Base-by-base conservation (phyloP, 805 yeast species). In the Kurtzmaniella cleridarum region DNA sequence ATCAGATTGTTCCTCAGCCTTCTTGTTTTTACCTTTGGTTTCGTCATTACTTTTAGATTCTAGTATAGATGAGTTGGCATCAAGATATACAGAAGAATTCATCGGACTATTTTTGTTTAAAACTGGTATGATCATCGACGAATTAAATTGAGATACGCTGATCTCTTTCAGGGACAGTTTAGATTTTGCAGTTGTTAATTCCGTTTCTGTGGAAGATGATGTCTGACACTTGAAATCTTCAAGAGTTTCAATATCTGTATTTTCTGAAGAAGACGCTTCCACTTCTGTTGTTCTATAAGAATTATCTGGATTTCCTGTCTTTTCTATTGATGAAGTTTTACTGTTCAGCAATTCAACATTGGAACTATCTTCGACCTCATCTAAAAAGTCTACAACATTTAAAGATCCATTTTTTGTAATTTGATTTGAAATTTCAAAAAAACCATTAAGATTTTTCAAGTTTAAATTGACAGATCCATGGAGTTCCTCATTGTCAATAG, bases 91-190 rank as follows among this genome's bases (percentile, higher is more conserved):
- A 16, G 57, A 51, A n/a, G 45, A 36, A 11, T 32, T 28, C 32
- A 41, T 43, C 18, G 34, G 28, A 31, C 34, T 45, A 39, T 62
- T 65, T 35, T 43, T 59, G 5, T 62, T 62, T 39, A 60, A 50
- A 3, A 53, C 35, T 9, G 68, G 66, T 33, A 60, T 48, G 11
- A 62, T 54, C 42, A 62, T 57, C 1, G 64, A 58, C 51, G 59
- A 9, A 44, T 41, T 3, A 63, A 56, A 8, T 52, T 54, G 23
- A 44, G 32, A 7, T 5, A 5, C 24, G 3, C 28, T 15, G 31
- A 26, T 33, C 24, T 12, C 14, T 27, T 17, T 14, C 7, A 30
- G 17, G 8, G 14, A 30, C 14, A 9, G 14, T 30, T 15, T 30
- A 14, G 15, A 11, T 8, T 34, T 46, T 26, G 41, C 47, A 6